phyloP scores from a whole-genome alignment of 345 rosid species.

The Gossypium rotundifolium region DNA sequence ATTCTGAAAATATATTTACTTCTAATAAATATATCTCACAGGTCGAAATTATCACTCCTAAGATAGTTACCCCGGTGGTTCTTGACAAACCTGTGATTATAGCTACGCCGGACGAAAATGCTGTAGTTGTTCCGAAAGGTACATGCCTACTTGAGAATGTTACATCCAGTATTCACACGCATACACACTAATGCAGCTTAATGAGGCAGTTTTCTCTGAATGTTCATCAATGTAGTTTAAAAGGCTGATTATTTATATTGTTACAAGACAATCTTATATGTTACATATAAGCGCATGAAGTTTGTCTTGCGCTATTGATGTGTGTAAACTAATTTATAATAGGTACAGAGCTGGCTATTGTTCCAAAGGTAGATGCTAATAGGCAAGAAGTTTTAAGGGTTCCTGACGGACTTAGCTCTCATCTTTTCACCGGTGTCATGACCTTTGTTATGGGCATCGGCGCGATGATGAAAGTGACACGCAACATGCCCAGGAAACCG shows the following conservation, averaged over 20 bases:
- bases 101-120: slow-evolving; percentile 31
- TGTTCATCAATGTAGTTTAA: not conserved
- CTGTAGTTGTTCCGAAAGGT: slow-evolving; percentile 38
- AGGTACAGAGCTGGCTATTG: slow-evolving; percentile 7
- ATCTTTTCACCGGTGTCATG: slow-evolving; percentile 71
- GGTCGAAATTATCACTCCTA: slow-evolving; percentile 9
- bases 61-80: slow-evolving; percentile 26
- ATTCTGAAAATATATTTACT: not conserved
- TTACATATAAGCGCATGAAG: not conserved
- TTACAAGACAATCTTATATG: not conserved
- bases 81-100: slow-evolving; percentile 32
- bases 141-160: not conserved
- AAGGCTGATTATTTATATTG: not conserved
- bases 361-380: slow-evolving; percentile 26
- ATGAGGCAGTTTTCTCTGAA: not conserved
- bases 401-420: slow-evolving; percentile 48
- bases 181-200: not conserved
- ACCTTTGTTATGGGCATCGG: slow-evolving; percentile 76
- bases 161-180: not conserved
- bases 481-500: slow-evolving; percentile 64
- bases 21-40: not conserved
- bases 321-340: not conserved
- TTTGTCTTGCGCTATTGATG: not conserved
- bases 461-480: slow-evolving; percentile 69
- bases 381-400: slow-evolving; percentile 31